Evolutionary conservation across 148 eudicot species (phyloP), one percentile per base, ranked within the genome.

Genomic region (Linanthus parryae): DNA sequence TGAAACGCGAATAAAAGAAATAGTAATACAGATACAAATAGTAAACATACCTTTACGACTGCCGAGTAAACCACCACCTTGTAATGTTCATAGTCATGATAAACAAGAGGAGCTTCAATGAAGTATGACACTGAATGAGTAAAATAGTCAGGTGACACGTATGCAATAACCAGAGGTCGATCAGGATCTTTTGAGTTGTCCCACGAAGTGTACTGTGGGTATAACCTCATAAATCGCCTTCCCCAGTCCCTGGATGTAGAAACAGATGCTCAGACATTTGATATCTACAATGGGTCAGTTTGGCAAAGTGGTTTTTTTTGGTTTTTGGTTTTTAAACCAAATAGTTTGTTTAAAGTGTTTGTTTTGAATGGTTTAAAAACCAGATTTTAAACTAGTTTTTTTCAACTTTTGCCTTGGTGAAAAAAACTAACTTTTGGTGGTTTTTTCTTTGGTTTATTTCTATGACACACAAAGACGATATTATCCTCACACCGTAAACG

Each of bases 71-170:
- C 73, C 13, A 92, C 84, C 55, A 92, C 99, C 78, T 81, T 87
- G 72, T 64, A 84, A 57, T 72, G 81, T 47, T 65, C 49, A 64
- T 75, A 77, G 66, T 87, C 88, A 76, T 92, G 99, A 59, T 80
- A 82, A 25, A 71, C 67, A 18, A 92, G 75, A 30, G 99, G 99
- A 25, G 96, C 99, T 72, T 92, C 99, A 49, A 92, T 68, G 64
- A 92, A 92, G 58, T 92, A 92, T 48, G 99, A 92, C 40, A 92
- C 99, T 47, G 99, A 92, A 64, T 92, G 99, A 63, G 99, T 92
- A 70, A 92, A 92, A 72, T 81, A 92, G 77, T 92, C 99, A 56
- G 99, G 99, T 60, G 99, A 92, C 22, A 92, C 91, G 63, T 92
- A 92, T 73, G 90, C 99, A 69, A 92, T 70, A 59, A 84, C 67